A percentile compares a stretch with the other conserved stretches of the same genome.
Conservation (phyloP, 2,329 filamentous ascomycete species). For the Trichoderma brevicompactum region DNA sequence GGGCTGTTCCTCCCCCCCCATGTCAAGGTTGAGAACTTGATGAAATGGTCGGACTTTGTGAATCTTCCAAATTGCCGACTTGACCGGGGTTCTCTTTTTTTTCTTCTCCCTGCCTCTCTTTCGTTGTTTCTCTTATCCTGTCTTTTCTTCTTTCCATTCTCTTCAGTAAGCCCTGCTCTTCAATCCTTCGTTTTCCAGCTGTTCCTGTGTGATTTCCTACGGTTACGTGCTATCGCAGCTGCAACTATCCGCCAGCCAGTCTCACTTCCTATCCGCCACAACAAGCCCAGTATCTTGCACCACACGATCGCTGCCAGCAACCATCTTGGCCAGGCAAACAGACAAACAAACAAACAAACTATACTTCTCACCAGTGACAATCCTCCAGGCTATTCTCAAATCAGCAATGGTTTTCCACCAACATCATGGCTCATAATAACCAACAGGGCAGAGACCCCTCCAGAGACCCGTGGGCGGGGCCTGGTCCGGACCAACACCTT, state of each 20-base stretch:
- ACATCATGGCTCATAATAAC: conserved; percentile 41
- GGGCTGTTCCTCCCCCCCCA: neutral
- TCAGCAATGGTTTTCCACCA: conserved; percentile 36
- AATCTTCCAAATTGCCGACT: neutral
- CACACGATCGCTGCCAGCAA: neutral
- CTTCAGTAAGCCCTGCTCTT: too few species aligned
- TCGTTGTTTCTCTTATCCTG: neutral
- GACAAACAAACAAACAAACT: neutral
- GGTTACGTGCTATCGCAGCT: neutral
- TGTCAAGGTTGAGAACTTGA: neutral
- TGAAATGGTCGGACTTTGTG: neutral
- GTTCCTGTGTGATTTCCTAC: neutral
- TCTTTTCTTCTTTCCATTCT: neutral
- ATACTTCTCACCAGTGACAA: neutral
- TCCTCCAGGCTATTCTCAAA: neutral
- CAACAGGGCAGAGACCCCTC: conserved; percentile 39
- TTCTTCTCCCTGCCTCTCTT: neutral
- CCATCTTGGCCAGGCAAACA: neutral
- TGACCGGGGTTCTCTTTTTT: neutral
- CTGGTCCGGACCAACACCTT: conserved; percentile 32
- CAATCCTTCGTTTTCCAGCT: neutral
- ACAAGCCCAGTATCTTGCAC: neutral
- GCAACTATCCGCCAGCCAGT: neutral
- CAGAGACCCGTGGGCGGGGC: conserved; percentile 33
- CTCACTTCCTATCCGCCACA: neutral